phyloP scores from a whole-genome alignment of 108 stramenopile genomes.

The Discostella stelligeroides region DNA sequence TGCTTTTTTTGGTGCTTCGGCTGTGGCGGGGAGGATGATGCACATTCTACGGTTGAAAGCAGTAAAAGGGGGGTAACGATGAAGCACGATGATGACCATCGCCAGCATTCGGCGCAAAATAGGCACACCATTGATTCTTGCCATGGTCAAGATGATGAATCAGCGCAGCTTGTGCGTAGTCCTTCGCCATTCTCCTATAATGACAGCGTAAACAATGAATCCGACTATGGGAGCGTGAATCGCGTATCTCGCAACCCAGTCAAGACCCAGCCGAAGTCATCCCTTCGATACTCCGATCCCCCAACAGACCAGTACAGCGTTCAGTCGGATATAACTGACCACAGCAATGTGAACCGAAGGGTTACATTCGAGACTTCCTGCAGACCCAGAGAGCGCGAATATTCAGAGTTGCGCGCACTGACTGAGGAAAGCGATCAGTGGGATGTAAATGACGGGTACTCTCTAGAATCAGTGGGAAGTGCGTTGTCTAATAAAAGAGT shows the following conservation, averaged over 20 bases:
- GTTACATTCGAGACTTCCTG: not conserved
- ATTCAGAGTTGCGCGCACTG: not conserved
- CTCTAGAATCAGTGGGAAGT: not conserved
- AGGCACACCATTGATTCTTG: too few relatives aligned
- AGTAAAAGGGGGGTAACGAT: slow-evolving; percentile 6
- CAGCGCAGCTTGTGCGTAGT: not conserved
- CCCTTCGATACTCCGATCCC: not conserved
- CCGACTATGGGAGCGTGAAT: slow-evolving; percentile 10
- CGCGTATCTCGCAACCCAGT: not conserved
- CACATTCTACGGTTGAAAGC: slow-evolving; percentile 3
- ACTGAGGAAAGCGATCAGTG: not conserved
- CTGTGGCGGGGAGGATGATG: slow-evolving; percentile 3
- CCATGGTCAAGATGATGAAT: too few relatives aligned
- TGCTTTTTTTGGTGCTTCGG: slow-evolving; percentile 1
- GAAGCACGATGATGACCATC: not conserved
- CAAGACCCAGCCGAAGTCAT: slow-evolving; percentile 4
- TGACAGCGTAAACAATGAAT: slow-evolving; percentile 2
- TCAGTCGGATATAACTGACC: slow-evolving; percentile 6
- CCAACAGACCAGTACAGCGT: slow-evolving; percentile 10
- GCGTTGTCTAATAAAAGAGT: not conserved
- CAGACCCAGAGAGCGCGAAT: not conserved
- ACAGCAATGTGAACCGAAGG: slow-evolving; percentile 3
- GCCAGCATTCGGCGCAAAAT: too few relatives aligned
- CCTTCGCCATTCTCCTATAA: not conserved
- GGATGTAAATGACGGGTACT: not conserved